Conservation (phyloP, 257 asterid genomes). For the Perilla frutescens region DNA sequence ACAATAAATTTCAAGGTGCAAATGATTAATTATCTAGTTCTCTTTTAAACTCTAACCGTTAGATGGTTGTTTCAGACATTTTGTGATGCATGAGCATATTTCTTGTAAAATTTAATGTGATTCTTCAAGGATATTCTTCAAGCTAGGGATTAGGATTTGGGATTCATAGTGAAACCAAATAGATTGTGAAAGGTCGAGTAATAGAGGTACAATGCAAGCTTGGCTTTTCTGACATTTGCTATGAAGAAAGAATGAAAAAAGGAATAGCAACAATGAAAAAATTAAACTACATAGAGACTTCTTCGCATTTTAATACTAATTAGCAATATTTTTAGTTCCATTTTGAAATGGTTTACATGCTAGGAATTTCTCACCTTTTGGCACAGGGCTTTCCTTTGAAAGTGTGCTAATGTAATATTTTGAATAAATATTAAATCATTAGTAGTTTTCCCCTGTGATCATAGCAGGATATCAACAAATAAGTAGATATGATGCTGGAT, state of each 20-base stretch:
- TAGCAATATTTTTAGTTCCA: conserved; percentile 12
- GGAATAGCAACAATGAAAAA: background rate
- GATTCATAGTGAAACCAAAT: conserved; percentile 18
- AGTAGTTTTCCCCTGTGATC: background rate
- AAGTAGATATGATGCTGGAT: background rate
- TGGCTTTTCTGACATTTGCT: conserved; percentile 13
- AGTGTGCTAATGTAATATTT: background rate
- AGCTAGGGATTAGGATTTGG: background rate
- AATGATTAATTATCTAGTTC: background rate
- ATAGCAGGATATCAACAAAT: background rate
- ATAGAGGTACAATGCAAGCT: background rate
- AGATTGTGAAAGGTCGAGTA: conserved; percentile 15
- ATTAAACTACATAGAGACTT: background rate
- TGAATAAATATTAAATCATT: conserved; percentile 2
- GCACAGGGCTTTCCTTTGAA: background rate
- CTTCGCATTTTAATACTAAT: background rate
- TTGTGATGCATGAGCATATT: background rate
- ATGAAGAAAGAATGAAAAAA: conserved; percentile 4
- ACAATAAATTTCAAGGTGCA: background rate
- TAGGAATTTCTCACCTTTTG: conserved; percentile 23
- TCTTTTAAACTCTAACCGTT: background rate
- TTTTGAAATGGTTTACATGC: conserved; percentile 20
- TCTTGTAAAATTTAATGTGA: background rate
- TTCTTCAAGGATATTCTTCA: background rate
- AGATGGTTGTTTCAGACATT: conserved; percentile 17